A percentile compares a stretch with the other conserved stretches of the same genome.
These are phyloP conservation scores for Podaxis pistillaris DNA, from an alignment of 768 basidiomycete genomes.

Conservation along the genomic window DNA sequence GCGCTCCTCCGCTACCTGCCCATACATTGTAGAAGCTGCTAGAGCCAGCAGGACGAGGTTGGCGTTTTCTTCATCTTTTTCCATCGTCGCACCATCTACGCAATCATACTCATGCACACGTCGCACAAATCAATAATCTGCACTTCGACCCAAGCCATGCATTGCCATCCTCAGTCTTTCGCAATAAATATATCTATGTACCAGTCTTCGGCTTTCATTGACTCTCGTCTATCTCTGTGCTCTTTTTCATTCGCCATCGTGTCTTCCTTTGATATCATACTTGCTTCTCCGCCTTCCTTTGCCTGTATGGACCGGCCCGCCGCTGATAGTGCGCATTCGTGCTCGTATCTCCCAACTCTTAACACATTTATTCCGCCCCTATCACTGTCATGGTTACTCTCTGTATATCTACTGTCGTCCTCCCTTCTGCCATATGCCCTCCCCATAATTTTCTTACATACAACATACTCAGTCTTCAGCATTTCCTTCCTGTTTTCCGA, in stretches of 20 bases:
- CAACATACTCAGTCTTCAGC: neutral
- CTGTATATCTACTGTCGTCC: slow-evolving; percentile 15
- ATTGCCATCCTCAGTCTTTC: slow-evolving; percentile 15
- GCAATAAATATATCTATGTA: slow-evolving; percentile 22
- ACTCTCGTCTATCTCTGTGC: slow-evolving; percentile 20
- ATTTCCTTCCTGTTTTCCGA: neutral
- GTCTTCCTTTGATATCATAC: slow-evolving; percentile 8
- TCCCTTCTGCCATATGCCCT: slow-evolving; percentile 6
- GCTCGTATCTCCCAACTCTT: slow-evolving; percentile 11
- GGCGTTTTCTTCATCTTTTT: slow-evolving; percentile 19
- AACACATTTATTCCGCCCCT: slow-evolving; percentile 1
- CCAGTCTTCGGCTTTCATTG: slow-evolving; percentile 16
- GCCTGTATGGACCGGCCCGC: slow-evolving; percentile 7
- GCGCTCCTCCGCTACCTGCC: slow-evolving; percentile 19
- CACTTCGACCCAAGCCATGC: slow-evolving; percentile 14
- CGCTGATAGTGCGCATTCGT: slow-evolving; percentile 8
- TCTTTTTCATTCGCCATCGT: slow-evolving; percentile 10
- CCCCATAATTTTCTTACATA: slow-evolving; percentile 3
- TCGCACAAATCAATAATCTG: slow-evolving; percentile 15
- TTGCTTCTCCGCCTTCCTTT: neutral
- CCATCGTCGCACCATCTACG: slow-evolving; percentile 22
- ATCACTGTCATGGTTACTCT: slow-evolving; percentile 15
- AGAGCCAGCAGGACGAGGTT: slow-evolving; percentile 36
- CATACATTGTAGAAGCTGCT: slow-evolving; percentile 42
- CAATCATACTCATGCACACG: slow-evolving; percentile 17